Conservation (phyloP, 257 asterid genomes). For the Petunia axillaris region DNA sequence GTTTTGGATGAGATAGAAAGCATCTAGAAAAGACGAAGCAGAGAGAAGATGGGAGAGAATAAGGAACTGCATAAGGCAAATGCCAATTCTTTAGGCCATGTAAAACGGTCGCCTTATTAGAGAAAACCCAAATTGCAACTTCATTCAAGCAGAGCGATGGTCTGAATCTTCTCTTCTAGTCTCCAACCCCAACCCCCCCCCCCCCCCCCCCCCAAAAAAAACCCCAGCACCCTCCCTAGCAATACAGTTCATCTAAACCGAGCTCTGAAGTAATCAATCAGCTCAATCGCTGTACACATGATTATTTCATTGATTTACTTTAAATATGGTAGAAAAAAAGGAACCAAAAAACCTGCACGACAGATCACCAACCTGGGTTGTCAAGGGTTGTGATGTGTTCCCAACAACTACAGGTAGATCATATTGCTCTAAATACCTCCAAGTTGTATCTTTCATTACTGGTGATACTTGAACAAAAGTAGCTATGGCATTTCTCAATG, state of each 20-base stretch:
- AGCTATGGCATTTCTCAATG: constrained; percentile 81
- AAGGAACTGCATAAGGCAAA: background rate
- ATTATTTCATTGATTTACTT: background rate
- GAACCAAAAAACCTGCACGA: background rate
- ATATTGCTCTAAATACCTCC: constrained; percentile 94
- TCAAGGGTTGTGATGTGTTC: constrained; percentile 54
- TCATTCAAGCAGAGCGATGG: background rate
- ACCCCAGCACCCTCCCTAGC: background rate
- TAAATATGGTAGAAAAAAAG: background rate
- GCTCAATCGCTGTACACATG: background rate
- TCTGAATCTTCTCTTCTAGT: background rate
- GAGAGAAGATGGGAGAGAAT: constrained; percentile 3
- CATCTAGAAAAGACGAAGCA: background rate
- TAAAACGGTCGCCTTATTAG: background rate
- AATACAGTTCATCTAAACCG: background rate
- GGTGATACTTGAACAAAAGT: constrained; percentile 83
- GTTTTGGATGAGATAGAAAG: background rate
- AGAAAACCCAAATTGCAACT: background rate
- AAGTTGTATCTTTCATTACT: constrained; percentile 73
- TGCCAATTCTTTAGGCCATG: background rate
- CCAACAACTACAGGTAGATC: constrained; percentile 96
- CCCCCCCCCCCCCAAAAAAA: background rate
- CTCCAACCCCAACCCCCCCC: background rate
- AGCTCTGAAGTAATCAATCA: background rate
- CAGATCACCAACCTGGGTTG: constrained; percentile 64